Base-by-base conservation (phyloP, 352 stramenopile genomes). In the Phytophthora pini region DNA sequence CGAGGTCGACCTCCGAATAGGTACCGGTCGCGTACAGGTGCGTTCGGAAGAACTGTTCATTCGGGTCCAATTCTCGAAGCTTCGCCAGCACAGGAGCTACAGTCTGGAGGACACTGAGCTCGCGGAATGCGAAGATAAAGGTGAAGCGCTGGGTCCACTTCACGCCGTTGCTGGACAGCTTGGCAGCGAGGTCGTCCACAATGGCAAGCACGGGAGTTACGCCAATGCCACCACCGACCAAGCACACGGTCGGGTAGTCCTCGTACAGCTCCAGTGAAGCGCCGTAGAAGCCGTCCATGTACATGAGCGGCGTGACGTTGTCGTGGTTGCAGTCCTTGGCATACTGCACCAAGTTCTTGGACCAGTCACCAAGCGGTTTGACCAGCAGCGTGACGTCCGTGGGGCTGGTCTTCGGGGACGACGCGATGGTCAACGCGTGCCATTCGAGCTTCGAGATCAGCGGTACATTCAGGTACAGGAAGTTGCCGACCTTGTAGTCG, bases 201-300 rank as follows among this genome's bases (percentile, higher is more conserved):
- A 87, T 73, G n/a, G 75, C 68, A 26, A 85, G 41, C 26, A 86
- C 51, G 4, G 79, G 76, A 1, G 79, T 84, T 22, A 79, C 72
- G 8, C 76, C 79, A 31, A 88, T 82, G 5, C 79, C 76, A 32
- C 76, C 76, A 0, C 65, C 67, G 20, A 86, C 62, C 26, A 87
- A 62, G n/a, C 70, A 77, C 6, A 88, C 60, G 24, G 71, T 82
- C 32, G 68, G 45, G 48, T 86, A 86, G 29, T 85, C 68, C 41
- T 82, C 61, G 32, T 82, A 84, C 54, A 79, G 44, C 45, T 83
- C 72, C 4, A 83, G 48, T 20, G 77, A 86, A 10, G 74, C 62
- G 5, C 72, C 74, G 45, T 86, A 88, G 54, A 80, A 85, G 5
- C 72, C 80, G 43, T 88, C 80, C 70, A 88, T 75, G 60, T 80